phyloP scores from a whole-genome alignment of 441 rosid genomes.

The Arabidopsis hybrid region DNA sequence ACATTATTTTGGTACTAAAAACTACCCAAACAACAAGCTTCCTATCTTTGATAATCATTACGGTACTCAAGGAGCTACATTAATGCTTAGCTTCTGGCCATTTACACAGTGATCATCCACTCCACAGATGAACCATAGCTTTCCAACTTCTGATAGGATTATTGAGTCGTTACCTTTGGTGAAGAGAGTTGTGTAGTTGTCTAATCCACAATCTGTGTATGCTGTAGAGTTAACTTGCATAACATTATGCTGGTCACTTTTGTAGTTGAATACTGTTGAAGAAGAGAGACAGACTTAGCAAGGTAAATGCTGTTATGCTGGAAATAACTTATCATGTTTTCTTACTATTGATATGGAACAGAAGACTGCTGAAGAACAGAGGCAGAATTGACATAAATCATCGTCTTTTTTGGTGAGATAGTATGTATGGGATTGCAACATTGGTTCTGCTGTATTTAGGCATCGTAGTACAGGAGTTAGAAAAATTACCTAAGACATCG shows the following conservation, averaged over 20 bases:
- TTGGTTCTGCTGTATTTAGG: not conserved
- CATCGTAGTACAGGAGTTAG: not conserved
- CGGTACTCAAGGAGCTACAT: constrained; percentile 41
- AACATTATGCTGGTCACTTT: constrained; percentile 42
- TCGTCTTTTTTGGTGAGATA: not conserved
- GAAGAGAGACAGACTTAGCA: constrained; percentile 22
- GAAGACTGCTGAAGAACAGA: constrained; percentile 11
- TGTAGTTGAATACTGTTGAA: constrained; percentile 49
- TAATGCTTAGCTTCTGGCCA: constrained; percentile 48
- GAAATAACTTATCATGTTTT: constrained; percentile 1
- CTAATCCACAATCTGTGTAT: constrained; percentile 42
- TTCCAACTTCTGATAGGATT: constrained; percentile 44
- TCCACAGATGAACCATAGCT: constrained; percentile 47
- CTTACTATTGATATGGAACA: constrained; percentile 17
- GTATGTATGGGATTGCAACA: constrained; percentile 1
- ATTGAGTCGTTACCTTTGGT: constrained; percentile 47
- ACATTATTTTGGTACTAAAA: constrained; percentile 33
- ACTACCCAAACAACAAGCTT: constrained; percentile 25
- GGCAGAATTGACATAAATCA: not conserved
- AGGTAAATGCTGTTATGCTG: not conserved
- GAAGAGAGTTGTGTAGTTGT: constrained; percentile 38
- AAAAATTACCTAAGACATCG: constrained; percentile 47
- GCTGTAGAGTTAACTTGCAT: constrained; percentile 52
- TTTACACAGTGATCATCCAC: constrained; percentile 48
- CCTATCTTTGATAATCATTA: constrained; percentile 10